These are phyloP conservation scores for Peterozyma toletana DNA, from an alignment of 805 yeast species.

Conservation along the genomic window DNA sequence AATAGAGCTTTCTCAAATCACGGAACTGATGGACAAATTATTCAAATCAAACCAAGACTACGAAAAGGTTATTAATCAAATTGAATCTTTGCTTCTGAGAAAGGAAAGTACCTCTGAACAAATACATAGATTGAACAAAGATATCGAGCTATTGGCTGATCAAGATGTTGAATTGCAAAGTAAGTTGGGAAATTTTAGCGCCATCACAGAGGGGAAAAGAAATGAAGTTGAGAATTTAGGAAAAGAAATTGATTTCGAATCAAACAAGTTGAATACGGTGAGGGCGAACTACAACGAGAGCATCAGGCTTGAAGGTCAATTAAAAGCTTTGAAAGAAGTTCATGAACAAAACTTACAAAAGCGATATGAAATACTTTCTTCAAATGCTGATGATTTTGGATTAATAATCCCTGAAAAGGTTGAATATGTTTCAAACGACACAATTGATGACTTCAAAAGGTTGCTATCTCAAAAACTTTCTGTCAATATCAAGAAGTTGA, in stretches of 20 bases:
- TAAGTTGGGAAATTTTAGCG: slow-evolving; percentile 33
- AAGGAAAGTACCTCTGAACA: slow-evolving; percentile 40
- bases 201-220: slow-evolving; percentile 18
- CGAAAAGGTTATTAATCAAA: slow-evolving; percentile 59
- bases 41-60: slow-evolving; percentile 78
- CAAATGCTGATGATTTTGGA: not conserved
- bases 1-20: slow-evolving; percentile 40
- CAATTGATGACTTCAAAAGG: slow-evolving; percentile 9
- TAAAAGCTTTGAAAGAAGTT: slow-evolving; percentile 26
- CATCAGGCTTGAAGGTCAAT: slow-evolving; percentile 48
- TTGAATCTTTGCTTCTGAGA: slow-evolving; percentile 49
- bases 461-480: slow-evolving; percentile 7
- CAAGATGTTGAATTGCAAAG: slow-evolving; percentile 31
- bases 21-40: slow-evolving; percentile 52
- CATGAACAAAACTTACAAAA: slow-evolving; percentile 12
- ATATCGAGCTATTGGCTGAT: slow-evolving; percentile 40
- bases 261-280: slow-evolving; percentile 5
- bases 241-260: slow-evolving; percentile 14
- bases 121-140: slow-evolving; percentile 38
- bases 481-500: not conserved
- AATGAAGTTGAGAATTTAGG: slow-evolving; percentile 8
- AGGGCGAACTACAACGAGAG: slow-evolving; percentile 28
- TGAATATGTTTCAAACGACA: too few species aligned
- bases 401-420: slow-evolving; percentile 9
- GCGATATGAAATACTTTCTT: slow-evolving; percentile 5